Base-by-base conservation (phyloP, 768 basidiomycete genomes). In the Pisolithus orientalis region DNA sequence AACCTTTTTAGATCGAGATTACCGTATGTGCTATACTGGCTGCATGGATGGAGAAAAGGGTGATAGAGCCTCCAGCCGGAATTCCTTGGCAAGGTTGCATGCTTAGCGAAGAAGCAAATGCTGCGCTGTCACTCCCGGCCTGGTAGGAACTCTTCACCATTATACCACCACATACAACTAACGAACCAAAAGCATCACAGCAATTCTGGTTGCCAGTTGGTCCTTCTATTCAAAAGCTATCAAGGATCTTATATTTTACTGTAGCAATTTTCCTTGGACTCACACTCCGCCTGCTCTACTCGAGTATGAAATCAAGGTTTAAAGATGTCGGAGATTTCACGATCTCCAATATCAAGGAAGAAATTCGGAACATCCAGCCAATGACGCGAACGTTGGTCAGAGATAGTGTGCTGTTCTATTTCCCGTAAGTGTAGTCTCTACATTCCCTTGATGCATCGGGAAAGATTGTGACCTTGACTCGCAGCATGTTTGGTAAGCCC, bases 151-250 rank as follows among this genome's bases (percentile, higher is more conserved):
- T 44, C 17, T 7, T 13, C 11, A 2, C 8, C 2, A 2, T 40
- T 42, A 16, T 2, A 6, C 44, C 4, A 6, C 16, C 6, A 16
- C 21, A 6, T 21, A 28, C 38, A 0, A 34, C 47, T 65, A 31
- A 64, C 10, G 9, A 11, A 14, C 21, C 1, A 1, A 47, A 40
- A 63, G 63, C 63, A 6, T 65, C 17, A 43, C 9, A 17, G 54
- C 54, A 11, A 55, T 63, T 43, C 8, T 53, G 25, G 51, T 62
- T 6, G 49, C 57, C 13, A 62, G 62, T 65, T 21, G 31, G 63
- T 37, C 2, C 40, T 42, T 7, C 8, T 42, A 17, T 21, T 13
- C 40, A 17, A 4, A 17, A 21, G 7, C 6, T 21, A 3, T 21
- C 7, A 21, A 8, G 11, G 40, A 42, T 42, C 17, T 42, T 5